Evolutionary conservation across 2,329 filamentous ascomycete species (phyloP).

Genomic region (Monilinia vaccinii-corymbosi): DNA sequence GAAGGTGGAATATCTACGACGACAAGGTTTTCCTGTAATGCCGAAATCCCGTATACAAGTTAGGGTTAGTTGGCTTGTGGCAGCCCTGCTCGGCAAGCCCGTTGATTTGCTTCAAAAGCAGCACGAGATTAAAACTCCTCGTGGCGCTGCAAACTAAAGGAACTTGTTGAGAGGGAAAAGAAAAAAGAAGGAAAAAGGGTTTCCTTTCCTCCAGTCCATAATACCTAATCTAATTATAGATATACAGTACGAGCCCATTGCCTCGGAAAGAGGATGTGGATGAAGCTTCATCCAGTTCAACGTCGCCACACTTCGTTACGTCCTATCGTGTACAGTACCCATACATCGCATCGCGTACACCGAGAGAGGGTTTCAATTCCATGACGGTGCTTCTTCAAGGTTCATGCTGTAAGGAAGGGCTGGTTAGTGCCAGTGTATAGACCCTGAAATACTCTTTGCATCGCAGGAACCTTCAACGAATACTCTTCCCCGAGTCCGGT

Average conservation of each 20-base stretch:
- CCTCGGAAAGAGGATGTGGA: neutral
- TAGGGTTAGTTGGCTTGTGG: neutral
- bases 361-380: neutral
- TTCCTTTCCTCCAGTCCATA: neutral
- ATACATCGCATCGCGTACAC: slow-evolving; percentile 6
- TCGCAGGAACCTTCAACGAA: slow-evolving; percentile 4
- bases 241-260: neutral
- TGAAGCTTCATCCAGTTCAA: neutral
- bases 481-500: neutral
- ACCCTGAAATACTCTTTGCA: neutral
- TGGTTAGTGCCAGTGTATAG: neutral
- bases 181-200: neutral
- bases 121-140: neutral
- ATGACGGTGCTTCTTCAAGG: slow-evolving; percentile 5
- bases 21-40: too few relatives aligned
- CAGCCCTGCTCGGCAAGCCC: slow-evolving; percentile 1
- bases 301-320: slow-evolving; percentile 7
- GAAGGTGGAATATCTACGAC: neutral
- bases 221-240: slow-evolving; percentile 2
- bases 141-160: slow-evolving; percentile 5
- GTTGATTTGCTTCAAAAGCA: slow-evolving; percentile 2
- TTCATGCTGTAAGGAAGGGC: slow-evolving; percentile 4
- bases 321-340: neutral
- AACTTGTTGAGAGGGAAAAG: too few relatives aligned
- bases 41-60: too few relatives aligned